These are phyloP conservation scores for Debaryomycetaceae sp. DNA, from an alignment of 1,139 yeast genomes.

Conservation along the genomic window DNA sequence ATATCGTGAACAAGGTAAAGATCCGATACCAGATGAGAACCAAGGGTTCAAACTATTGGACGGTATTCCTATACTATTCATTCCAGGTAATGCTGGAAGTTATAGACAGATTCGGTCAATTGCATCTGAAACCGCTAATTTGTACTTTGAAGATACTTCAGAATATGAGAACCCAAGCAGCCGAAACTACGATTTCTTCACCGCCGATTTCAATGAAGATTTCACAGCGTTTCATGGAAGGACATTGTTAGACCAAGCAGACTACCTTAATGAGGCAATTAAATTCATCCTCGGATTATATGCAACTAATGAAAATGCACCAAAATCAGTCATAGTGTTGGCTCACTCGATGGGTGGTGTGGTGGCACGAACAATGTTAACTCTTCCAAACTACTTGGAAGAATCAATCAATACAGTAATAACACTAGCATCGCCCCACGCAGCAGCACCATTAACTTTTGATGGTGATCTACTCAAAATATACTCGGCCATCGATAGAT, in stretches of 20 bases:
- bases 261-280: slow-evolving; percentile 85
- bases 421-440: slow-evolving; percentile 91
- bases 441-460: slow-evolving; percentile 91
- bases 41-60: slow-evolving; percentile 36
- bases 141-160: slow-evolving; percentile 36
- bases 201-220: slow-evolving; percentile 94
- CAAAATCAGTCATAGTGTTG: slow-evolving; percentile 71
- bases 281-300: slow-evolving; percentile 71
- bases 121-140: slow-evolving; percentile 71
- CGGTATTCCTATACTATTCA: slow-evolving; percentile 86
- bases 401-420: slow-evolving; percentile 78
- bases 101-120: slow-evolving; percentile 85
- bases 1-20: slow-evolving; percentile 76
- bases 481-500: slow-evolving; percentile 71
- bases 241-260: slow-evolving; percentile 91
- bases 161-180: slow-evolving; percentile 24
- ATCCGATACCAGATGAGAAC: slow-evolving; percentile 47
- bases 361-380: slow-evolving; percentile 77
- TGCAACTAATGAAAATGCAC: slow-evolving; percentile 32
- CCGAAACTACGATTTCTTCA: slow-evolving; percentile 66
- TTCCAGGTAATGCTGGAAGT: slow-evolving; percentile 98
- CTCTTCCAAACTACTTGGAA: slow-evolving; percentile 70
- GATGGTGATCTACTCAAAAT: slow-evolving; percentile 82
- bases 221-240: slow-evolving; percentile 96
- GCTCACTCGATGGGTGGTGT: slow-evolving; percentile 99